Evolutionary conservation across 176 grass and related monocot genomes (phyloP).

Genomic region (Rhynchospora pubera): DNA sequence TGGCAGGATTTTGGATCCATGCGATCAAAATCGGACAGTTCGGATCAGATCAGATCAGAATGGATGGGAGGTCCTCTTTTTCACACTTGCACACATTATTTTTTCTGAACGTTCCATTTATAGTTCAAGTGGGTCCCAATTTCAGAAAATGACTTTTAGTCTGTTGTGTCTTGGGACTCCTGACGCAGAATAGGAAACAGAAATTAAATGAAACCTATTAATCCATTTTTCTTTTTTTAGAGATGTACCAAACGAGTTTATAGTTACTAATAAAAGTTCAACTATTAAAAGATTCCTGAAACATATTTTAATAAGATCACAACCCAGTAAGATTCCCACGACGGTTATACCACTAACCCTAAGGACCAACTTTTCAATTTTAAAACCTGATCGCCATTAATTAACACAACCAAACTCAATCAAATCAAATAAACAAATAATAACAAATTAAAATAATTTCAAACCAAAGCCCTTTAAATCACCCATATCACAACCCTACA

Average conservation of each 20-base stretch:
- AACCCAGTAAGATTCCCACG: conserved; percentile 16
- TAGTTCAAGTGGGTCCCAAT: no score
- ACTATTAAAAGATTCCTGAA: not conserved
- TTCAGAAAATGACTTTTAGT: no score
- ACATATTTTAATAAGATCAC: not conserved
- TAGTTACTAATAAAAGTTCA: not conserved
- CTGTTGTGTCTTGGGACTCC: not conserved
- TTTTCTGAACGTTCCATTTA: no score
- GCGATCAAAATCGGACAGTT: not conserved
- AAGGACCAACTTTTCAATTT: conserved; percentile 10
- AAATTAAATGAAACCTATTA: not conserved
- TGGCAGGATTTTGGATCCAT: not conserved
- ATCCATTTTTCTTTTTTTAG: not conserved
- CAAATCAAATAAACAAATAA: conserved; percentile 16
- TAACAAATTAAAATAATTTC: not conserved
- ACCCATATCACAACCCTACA: not conserved
- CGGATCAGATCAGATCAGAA: not conserved
- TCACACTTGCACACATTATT: no score
- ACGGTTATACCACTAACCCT: conserved; percentile 19
- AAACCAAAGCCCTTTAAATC: conserved; percentile 12
- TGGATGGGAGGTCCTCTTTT: not conserved
- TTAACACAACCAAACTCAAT: conserved; percentile 17
- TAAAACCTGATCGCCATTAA: not conserved
- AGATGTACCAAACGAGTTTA: not conserved
- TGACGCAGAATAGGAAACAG: not conserved